Evolutionary conservation across 2,329 filamentous ascomycete species (phyloP), one percentile per base, ranked within the genome.

Genomic region (Thielaviopsis euricoi): DNA sequence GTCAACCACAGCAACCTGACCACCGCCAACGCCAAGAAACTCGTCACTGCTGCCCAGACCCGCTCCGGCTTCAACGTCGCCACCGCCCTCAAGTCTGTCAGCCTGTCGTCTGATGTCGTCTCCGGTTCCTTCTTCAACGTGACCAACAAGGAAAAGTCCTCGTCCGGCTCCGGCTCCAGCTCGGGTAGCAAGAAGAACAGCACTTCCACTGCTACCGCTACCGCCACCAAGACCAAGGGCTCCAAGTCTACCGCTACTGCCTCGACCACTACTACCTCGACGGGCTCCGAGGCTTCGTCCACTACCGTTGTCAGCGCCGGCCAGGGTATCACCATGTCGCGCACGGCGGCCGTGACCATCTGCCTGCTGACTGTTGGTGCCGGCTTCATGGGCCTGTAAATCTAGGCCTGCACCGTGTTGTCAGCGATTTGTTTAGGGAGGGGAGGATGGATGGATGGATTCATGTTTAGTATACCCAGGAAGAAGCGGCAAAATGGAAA

Each of bases 101-200:
- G 66, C 15, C 64, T 72, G 40, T 57, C 62, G 48, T 62, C 63
- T 52, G 50, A 46, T 19, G 66, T 71, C 1, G 67, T 71, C 5
- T 70, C 69, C 0, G 70, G 68, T 17, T 70, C 70, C 57, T 72
- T 65, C 58, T 72, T 66, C 62, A 70, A 69, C 60, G 70, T 72
- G 33, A 69, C 69, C 6, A 72, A 72, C 61, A 60, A 67, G 7
- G 69, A 33, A 21, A 56, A 40, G 6, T 26, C 25, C 25, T 4
- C 4, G 9, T 26, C 25, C 25, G 25, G 25, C 25, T 26, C 25
- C 4, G 25, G 25, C 25, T 26, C 25, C 25, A 9, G 9, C 25
- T 26, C 25, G 4, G 25, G 25, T 9, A 26, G 25, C 25, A 26
- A 26, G 25, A 26, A 26, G 25, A 26, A 26, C 25, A 26, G 25